Evolutionary conservation across 2,329 filamentous ascomycete species (phyloP).

Genomic region (Xylariaceae sp.): DNA sequence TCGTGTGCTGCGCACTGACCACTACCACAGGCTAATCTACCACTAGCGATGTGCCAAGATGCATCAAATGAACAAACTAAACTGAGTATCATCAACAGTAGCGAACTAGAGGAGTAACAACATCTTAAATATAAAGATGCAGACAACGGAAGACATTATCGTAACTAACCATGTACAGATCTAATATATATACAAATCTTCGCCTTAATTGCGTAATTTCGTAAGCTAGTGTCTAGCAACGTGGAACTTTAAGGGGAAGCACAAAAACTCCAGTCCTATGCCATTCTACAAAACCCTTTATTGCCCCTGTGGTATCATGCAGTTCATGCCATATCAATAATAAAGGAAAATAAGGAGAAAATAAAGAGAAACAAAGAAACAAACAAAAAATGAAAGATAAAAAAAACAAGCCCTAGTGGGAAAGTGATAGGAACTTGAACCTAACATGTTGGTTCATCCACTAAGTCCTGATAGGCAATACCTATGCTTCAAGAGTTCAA

Average conservation of each 20-base stretch:
- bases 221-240: background rate
- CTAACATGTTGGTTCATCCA: background rate
- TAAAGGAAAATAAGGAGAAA: slow-evolving; percentile 14
- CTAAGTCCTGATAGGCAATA: background rate
- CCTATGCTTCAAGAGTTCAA: background rate
- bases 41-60: too few relatives aligned
- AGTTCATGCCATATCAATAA: slow-evolving; percentile 10
- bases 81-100: too few relatives aligned
- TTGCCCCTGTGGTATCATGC: slow-evolving; percentile 23
- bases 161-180: background rate
- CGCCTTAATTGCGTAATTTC: background rate
- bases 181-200: background rate
- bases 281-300: slow-evolving; percentile 12
- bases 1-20: too few relatives aligned
- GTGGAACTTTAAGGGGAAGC: background rate
- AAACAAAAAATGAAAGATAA: slow-evolving; percentile 17
- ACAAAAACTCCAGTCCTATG: slow-evolving; percentile 17
- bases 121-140: slow-evolving; percentile 40
- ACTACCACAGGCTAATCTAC: too few relatives aligned
- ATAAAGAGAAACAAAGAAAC: slow-evolving; percentile 12
- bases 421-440: background rate
- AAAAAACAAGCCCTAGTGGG: background rate
- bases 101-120: too few relatives aligned
- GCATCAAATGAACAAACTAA: too few relatives aligned
- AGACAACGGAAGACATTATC: slow-evolving; percentile 39